Conservation (phyloP, 192 early-diverging fungal genomes). For the Chytriomyces confervae region DNA sequence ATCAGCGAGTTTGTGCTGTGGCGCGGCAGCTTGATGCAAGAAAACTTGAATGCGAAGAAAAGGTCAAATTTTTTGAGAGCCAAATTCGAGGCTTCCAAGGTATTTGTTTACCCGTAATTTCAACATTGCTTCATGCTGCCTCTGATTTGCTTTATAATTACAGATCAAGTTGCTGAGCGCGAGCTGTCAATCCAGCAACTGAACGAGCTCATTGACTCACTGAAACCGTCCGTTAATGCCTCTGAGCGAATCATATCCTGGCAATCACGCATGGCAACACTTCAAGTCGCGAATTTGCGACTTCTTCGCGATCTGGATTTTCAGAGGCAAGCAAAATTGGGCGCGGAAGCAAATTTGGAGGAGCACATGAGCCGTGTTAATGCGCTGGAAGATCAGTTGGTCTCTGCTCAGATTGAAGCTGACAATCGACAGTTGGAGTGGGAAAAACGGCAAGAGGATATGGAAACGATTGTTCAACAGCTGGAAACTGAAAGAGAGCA, state of each 20-base stretch:
- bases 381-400: constrained; percentile 37
- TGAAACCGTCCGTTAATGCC: constrained; percentile 33
- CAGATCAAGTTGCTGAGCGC: constrained; percentile 46
- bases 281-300: constrained; percentile 46
- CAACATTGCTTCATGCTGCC: not conserved
- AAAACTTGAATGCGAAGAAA: constrained; percentile 33
- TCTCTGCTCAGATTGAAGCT: constrained; percentile 34
- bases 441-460: constrained; percentile 53
- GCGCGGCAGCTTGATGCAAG: constrained; percentile 34
- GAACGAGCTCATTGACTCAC: constrained; percentile 47
- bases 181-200: constrained; percentile 27
- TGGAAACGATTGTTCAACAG: constrained; percentile 42
- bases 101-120: not conserved
- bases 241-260: constrained; percentile 49
- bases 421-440: constrained; percentile 55
- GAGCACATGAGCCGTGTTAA: constrained; percentile 31
- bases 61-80: constrained; percentile 11
- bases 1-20: constrained; percentile 39
- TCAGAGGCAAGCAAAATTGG: constrained; percentile 29
- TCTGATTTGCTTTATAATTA: not conserved
- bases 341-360: constrained; percentile 29
- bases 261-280: constrained; percentile 53
- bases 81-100: constrained; percentile 28
- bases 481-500: constrained; percentile 58
- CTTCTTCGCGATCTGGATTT: constrained; percentile 47